Conservation (phyloP, 306 rosid species). For the Quercus agrifolia region DNA sequence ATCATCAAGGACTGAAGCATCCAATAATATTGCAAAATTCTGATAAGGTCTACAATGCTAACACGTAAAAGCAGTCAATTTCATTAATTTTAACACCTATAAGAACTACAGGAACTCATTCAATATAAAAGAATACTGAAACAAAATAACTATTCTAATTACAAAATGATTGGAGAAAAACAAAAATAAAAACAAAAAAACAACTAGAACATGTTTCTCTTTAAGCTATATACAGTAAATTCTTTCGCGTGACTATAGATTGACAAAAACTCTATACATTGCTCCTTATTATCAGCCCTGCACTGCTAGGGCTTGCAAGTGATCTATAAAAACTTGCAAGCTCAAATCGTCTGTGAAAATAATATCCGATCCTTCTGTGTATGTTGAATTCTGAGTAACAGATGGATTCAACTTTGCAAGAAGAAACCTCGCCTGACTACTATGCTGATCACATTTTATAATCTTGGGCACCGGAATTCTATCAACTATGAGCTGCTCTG, state of each 20-base stretch:
- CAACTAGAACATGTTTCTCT: neutral
- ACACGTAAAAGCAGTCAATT: no score
- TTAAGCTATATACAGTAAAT: slow-evolving; percentile 29
- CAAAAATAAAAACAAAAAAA: neutral
- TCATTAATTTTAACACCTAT: no score
- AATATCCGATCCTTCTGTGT: slow-evolving; percentile 70
- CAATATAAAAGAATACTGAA: no score
- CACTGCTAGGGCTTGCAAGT: slow-evolving; percentile 81
- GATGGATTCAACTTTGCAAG: slow-evolving; percentile 94
- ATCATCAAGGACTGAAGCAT: no score
- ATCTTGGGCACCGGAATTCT: slow-evolving; percentile 76
- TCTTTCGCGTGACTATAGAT: neutral
- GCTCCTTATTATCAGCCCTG: slow-evolving; percentile 51
- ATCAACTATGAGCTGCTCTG: slow-evolving; percentile 62
- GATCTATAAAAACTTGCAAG: slow-evolving; percentile 82
- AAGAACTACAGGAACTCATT: no score
- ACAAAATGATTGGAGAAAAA: neutral
- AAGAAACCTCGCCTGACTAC: slow-evolving; percentile 92
- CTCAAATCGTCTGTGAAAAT: slow-evolving; percentile 89
- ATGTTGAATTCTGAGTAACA: slow-evolving; percentile 78
- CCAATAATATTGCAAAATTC: no score
- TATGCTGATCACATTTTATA: slow-evolving; percentile 81
- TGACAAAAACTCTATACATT: slow-evolving; percentile 14
- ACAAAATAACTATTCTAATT: neutral
- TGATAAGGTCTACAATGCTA: no score